Evolutionary conservation across 2,329 filamentous ascomycete species (phyloP), one percentile per base, ranked within the genome.

Genomic region (Penicillium corylophilum): DNA sequence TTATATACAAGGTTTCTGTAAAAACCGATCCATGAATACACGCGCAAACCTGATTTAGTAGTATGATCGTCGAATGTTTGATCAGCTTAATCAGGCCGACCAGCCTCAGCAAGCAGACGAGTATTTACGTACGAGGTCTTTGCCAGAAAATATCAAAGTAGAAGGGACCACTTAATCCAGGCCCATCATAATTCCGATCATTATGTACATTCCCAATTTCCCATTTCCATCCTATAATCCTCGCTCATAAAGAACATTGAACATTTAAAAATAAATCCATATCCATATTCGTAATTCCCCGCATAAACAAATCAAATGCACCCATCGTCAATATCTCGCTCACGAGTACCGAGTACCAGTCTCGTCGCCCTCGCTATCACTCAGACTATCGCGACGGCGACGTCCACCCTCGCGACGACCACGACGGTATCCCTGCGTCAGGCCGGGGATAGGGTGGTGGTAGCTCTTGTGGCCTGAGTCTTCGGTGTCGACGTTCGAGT

Each of bases 401-500:
- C 50, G 40, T 18, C 51, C 42, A 13, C 52, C 56, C 20, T 53
- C 50, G n/a, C 64, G 62, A 16, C 64, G 64, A 31, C 71, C 69
- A 24, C 71, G 70, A 10, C 72, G 66, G 48, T 74, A 74, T 9
- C 71, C 73, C 56, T 72, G 71, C 52, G 74, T 79, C 60, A 83
- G 58, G 0, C 78, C 80, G 0, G 82, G 80, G 44, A 84, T 80
- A 8, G 81, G 76, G 67, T 82, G 81, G 23, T 79, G 77, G 60
- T 84, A 84, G 43, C 73, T 74, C 66, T 80, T 82, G 12, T 79
- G 81, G 9, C 80, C 79, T 0, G 72, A 71, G 2, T 74, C 67
- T 22, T 77, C 72, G 0, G 71, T 67, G 13, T 70, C 73, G 2
- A 74, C 68, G 18, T 73, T 71, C 16, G 70, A 73, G 46, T 75